Evolutionary conservation across 495 filamentous ascomycete species (phyloP).

Genomic region (Talaromyces wortmannii): DNA sequence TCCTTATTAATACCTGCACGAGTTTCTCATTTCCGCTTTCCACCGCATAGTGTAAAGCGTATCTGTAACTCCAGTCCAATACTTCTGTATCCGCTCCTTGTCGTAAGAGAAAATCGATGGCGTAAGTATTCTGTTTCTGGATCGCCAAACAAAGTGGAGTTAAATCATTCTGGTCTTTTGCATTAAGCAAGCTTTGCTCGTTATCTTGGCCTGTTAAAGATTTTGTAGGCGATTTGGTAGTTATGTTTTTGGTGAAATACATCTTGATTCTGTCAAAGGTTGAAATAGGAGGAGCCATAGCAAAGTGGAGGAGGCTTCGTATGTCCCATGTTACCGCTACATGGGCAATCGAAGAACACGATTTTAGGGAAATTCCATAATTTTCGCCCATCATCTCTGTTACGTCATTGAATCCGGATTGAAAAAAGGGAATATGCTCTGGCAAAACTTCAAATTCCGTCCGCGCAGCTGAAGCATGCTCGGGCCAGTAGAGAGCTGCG

Average conservation of each 20-base stretch:
- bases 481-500: too few relatives aligned
- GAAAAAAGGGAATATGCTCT: too few relatives aligned
- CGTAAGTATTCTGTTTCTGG: background rate
- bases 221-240: background rate
- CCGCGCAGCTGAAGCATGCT: too few relatives aligned
- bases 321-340: slow-evolving; percentile 9
- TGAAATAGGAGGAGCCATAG: too few relatives aligned
- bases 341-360: too few relatives aligned
- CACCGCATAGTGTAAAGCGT: background rate
- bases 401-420: too few relatives aligned
- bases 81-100: background rate
- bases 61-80: background rate
- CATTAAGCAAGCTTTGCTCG: background rate
- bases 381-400: too few relatives aligned
- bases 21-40: background rate
- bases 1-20: background rate
- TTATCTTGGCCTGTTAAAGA: background rate
- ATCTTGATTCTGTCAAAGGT: too few relatives aligned
- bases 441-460: too few relatives aligned
- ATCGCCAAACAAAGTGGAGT: slow-evolving; percentile 2
- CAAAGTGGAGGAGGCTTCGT: background rate
- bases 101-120: slow-evolving; percentile 1
- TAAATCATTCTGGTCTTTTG: background rate
- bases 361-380: too few relatives aligned
- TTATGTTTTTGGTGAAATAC: background rate